A percentile compares a stretch with the other conserved stretches of the same genome.
Conservation (phyloP, 108 stramenopile species). For the Chaetoceros tenuissimus region DNA sequence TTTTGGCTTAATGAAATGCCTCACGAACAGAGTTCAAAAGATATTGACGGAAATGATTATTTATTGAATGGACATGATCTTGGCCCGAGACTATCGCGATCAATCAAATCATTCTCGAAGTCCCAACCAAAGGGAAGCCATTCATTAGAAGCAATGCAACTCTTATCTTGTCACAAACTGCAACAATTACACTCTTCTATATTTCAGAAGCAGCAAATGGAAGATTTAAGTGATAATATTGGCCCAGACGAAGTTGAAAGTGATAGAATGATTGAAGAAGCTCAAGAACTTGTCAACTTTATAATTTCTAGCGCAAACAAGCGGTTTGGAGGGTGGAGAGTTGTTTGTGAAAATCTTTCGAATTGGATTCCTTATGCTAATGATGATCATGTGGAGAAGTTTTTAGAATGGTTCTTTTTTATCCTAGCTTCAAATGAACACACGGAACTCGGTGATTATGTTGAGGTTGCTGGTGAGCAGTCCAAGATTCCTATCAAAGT, state of each 20-base stretch:
- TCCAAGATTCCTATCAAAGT: too few relatives aligned
- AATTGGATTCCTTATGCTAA: constrained; percentile 24
- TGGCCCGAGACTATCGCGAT: not conserved
- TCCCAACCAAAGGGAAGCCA: not conserved
- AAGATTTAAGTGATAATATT: constrained; percentile 8
- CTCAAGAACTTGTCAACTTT: not conserved
- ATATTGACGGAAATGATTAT: not conserved
- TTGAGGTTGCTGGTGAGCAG: not conserved
- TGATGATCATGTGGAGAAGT: constrained; percentile 15
- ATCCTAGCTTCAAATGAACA: not conserved
- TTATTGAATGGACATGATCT: not conserved
- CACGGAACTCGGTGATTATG: not conserved
- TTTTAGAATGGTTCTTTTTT: constrained; percentile 20
- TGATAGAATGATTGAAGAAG: constrained; percentile 8
- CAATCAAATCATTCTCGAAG: constrained; percentile 5
- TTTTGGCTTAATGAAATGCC: constrained; percentile 30
- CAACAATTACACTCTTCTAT: constrained; percentile 30
- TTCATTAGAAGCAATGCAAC: constrained; percentile 13
- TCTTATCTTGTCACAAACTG: constrained; percentile 30
- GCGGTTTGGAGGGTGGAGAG: constrained; percentile 11
- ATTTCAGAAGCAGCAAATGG: constrained; percentile 24
- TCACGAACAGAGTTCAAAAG: not conserved
- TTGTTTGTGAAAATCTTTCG: constrained; percentile 12
- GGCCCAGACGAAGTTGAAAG: not conserved
- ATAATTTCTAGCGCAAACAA: constrained; percentile 1